Evolutionary conservation across 345 rosid genomes (phyloP), one percentile per base, ranked within the genome.

Genomic region (Arabidopsis suecica): DNA sequence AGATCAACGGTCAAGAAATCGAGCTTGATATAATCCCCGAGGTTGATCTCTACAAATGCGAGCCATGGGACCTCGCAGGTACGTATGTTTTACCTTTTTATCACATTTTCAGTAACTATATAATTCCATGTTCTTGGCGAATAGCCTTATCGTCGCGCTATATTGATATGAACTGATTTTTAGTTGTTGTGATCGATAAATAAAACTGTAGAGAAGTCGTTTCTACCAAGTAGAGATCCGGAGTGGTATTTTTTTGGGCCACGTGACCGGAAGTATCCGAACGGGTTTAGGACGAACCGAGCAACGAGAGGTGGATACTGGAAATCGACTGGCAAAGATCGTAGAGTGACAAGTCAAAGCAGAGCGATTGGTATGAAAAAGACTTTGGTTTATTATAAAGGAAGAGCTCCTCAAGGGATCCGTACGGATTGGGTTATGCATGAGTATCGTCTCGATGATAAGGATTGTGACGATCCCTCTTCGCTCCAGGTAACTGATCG

Each of bases 241-340:
- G 98, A 93, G 54, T 93, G 98, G 97, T 93, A 93, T 73, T 93
- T 93, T 78, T 91, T 93, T 23, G 98, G 98, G 33, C 98, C 97
- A 9, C 79, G 97, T 18, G 98, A 93, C 65, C 83, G 98, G 63
- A 93, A 93, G 49, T 93, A 93, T 61, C 97, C 97, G 0, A 93
- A 93, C 7, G 96, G 98, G 45, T 93, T 87, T 73, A 83, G 98
- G 70, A 93, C 98, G 1, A 93, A 93, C 68, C 73, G 98, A 61
- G 97, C 98, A 20, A 93, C 97, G 0, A 82, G 88, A 60, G 96
- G 93, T 0, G 98, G 98, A 10, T 93, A 93, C 32, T 93, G 98
- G 98, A 93, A 93, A 13, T 93, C 97, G 2, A 93, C 97, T 0
- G 97, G 98, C 12, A 93, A 93, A 78, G 98, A 93, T 71, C 45